Evolutionary conservation across 371 early-diverging fungal species (phyloP), one percentile per base, ranked within the genome.

Genomic region (Homolaphlyctis polyrhiza): DNA sequence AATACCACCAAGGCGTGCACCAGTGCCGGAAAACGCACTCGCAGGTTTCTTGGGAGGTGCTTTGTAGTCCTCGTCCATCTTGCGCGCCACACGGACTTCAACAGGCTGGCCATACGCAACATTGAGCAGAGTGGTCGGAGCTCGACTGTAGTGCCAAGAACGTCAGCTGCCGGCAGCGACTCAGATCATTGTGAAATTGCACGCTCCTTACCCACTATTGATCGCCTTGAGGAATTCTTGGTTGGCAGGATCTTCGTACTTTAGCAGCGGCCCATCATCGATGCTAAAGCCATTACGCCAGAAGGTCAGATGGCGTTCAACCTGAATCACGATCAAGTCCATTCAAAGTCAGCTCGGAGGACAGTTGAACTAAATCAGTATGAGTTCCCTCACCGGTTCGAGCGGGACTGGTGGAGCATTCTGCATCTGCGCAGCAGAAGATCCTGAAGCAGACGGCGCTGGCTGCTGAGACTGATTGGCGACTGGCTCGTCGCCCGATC

Each of bases 231-330:
- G 75, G 66, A 92, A 82, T 64, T 89, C 87, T 67, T 89, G 83
- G 74, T 90, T 95, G 50, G 82, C 87, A 14, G 97, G 96, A 67
- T 93, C 93, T 48, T 89, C 85, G 65, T 91, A 93, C 45, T 80
- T 74, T 66, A 87, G 77, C 49, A 97, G 74, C 0, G 92, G 92
- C 0, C 97, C 98, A 67, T 96, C 96, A 39, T 92, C 97, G 59
- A 97, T 84, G 62, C 90, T 93, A 69, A 97, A 96, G 34, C 98
- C 98, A 69, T 96, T 88, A 57, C 89, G 82, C 95, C 96, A 97
- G 66, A 97, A 95, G 3, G 93, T 96, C 63, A 97, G 80, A 4
- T 64, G 64, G 23, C 79, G 61, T 32, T 68, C 72, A 14, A 68
- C 72, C 73, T 71, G 35, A 18, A 62, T n/a, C n/a, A n/a, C n/a